Evolutionary conservation across 2,329 filamentous ascomycete species (phyloP).

Genomic region (Xylaria hypoxylon): DNA sequence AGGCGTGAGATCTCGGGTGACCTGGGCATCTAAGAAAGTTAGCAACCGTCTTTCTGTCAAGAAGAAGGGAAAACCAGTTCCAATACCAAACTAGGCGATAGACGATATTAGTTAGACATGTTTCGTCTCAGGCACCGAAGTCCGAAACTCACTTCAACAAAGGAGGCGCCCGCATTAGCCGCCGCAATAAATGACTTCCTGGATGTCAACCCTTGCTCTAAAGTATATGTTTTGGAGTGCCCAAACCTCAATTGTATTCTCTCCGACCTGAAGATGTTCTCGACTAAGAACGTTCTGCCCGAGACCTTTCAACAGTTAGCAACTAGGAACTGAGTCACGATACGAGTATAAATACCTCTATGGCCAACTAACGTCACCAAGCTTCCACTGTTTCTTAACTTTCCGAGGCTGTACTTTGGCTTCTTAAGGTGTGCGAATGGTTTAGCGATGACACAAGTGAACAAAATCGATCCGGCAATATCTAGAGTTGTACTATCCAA

Average conservation of each 20-base stretch:
- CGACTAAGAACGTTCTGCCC: conserved; percentile 48
- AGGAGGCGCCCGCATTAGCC: conserved; percentile 51
- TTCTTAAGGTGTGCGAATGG: conserved; percentile 39
- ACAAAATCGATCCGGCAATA: conserved; percentile 50
- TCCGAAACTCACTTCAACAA: conserved; percentile 49
- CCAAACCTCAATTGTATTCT: conserved; percentile 51
- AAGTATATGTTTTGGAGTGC: not conserved
- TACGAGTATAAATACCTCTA: conserved; percentile 5
- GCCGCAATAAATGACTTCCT: conserved; percentile 52
- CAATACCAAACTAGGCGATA: conserved; percentile 6
- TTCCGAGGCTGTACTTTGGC: conserved; percentile 4
- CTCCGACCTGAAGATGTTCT: conserved; percentile 53
- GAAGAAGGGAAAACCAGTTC: not conserved
- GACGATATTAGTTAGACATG: not conserved
- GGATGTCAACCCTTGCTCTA: not conserved
- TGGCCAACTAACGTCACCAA: not conserved
- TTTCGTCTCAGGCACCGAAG: not conserved
- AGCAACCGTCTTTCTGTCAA: not conserved
- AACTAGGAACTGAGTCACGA: not conserved
- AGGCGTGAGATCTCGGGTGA: conserved; percentile 55
- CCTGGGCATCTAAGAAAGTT: conserved; percentile 52
- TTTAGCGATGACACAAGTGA: conserved; percentile 51
- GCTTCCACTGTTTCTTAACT: not conserved
- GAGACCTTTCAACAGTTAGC: conserved; percentile 12
- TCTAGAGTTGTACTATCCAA: conserved; percentile 48